Evolutionary conservation across 1,139 yeast species (phyloP).

Genomic region (Scheffersomyces titani): DNA sequence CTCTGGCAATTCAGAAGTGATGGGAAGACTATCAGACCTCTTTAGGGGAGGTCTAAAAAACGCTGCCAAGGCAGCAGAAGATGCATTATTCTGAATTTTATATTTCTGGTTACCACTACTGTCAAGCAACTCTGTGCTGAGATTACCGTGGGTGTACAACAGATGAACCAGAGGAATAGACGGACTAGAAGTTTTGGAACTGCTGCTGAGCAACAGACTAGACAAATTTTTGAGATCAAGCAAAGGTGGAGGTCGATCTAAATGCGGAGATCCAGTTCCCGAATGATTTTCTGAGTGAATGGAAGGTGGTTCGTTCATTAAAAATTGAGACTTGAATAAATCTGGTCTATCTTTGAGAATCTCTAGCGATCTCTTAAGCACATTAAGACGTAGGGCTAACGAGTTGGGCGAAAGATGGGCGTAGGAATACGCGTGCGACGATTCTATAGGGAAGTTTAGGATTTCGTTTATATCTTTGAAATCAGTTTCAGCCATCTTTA

Average conservation of each 20-base stretch:
- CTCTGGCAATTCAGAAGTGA: conserved; percentile 7
- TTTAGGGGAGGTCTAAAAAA: conserved; percentile 46
- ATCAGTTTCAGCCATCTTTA: conserved; percentile 1
- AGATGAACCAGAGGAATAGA: neutral
- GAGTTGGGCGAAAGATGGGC: conserved; percentile 83
- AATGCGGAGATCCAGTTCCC: neutral
- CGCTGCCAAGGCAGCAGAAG: conserved; percentile 65
- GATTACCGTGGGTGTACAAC: neutral
- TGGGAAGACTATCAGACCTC: conserved; percentile 41
- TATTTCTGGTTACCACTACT: conserved; percentile 5
- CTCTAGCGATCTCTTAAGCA: conserved; percentile 73
- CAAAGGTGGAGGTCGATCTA: neutral
- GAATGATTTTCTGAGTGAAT: neutral
- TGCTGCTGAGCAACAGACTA: neutral
- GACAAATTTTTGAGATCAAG: neutral
- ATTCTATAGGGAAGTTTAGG: conserved; percentile 68
- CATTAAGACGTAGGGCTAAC: conserved; percentile 71
- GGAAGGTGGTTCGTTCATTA: neutral
- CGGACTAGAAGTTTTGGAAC: neutral
- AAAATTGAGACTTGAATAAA: conserved; percentile 34
- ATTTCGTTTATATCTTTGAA: conserved; percentile 30
- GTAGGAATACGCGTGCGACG: conserved; percentile 83
- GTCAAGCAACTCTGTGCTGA: neutral
- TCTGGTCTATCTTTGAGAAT: conserved; percentile 67
- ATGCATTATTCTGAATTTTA: conserved; percentile 51